Conservation (phyloP, 73 alveolate genomes). For the Paramecium tetraurelia region DNA sequence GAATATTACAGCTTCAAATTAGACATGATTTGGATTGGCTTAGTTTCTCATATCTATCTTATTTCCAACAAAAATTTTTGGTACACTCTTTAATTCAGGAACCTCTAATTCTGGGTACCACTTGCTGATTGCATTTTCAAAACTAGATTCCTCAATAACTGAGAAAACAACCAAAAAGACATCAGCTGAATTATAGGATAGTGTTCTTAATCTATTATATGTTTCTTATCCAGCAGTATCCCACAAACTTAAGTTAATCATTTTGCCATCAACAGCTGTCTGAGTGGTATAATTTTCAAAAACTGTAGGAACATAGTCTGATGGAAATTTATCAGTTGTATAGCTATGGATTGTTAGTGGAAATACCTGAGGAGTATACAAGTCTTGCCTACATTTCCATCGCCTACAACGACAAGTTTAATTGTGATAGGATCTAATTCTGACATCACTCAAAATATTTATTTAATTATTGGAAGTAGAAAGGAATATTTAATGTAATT, state of each 20-base stretch:
- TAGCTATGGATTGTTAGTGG: conserved; percentile 3
- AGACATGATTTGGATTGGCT: neutral
- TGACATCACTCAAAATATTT: neutral
- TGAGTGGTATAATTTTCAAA: conserved; percentile 71
- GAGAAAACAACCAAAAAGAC: conserved; percentile 73
- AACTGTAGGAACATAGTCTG: conserved; percentile 73
- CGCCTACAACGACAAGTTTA: conserved; percentile 59
- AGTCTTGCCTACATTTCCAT: conserved; percentile 60
- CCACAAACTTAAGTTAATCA: conserved; percentile 73
- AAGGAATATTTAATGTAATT: neutral
- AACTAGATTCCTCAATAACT: conserved; percentile 64
- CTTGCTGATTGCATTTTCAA: conserved; percentile 67
- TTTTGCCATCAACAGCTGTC: conserved; percentile 61
- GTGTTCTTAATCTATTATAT: conserved; percentile 73
- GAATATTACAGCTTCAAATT: neutral
- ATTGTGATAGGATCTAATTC: conserved; percentile 32
- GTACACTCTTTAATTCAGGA: conserved; percentile 60
- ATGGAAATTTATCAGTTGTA: conserved; percentile 65
- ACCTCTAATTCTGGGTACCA: conserved; percentile 69
- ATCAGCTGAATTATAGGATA: conserved; percentile 74
- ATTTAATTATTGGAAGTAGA: neutral
- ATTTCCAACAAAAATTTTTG: conserved; percentile 69
- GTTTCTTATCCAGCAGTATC: conserved; percentile 82
- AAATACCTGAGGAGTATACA: conserved; percentile 56
- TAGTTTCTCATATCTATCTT: conserved; percentile 68